These are phyloP conservation scores for Astraeus odoratus DNA, from an alignment of 768 basidiomycete species.

Conservation along the genomic window DNA sequence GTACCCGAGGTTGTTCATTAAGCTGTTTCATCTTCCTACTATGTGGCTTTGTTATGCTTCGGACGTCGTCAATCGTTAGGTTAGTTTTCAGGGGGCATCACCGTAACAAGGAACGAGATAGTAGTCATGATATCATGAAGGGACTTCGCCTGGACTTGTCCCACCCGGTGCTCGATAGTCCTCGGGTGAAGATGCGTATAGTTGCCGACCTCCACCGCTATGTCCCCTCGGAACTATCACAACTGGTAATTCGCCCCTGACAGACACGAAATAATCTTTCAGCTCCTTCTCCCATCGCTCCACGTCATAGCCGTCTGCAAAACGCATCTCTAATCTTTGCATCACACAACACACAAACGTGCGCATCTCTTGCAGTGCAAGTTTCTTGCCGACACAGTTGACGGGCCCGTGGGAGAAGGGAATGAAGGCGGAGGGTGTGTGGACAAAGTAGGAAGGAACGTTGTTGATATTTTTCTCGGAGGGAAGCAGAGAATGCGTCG, in stretches of 20 bases:
- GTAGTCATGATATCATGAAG: no score
- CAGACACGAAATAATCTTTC: constrained; percentile 33
- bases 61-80: no score
- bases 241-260: constrained; percentile 28
- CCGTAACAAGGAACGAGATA: no score
- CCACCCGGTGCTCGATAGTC: no score
- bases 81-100: no score
- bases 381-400: constrained; percentile 38
- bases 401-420: constrained; percentile 41
- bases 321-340: constrained; percentile 34
- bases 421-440: constrained; percentile 35
- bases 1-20: no score
- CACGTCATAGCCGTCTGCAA: constrained; percentile 32
- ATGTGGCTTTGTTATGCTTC: no score
- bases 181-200: no score
- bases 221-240: constrained; percentile 28
- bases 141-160: no score
- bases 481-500: background rate
- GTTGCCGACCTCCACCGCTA: no score
- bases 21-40: no score
- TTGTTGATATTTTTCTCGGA: background rate
- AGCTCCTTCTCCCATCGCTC: constrained; percentile 28
- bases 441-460: constrained; percentile 17
- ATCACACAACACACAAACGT: constrained; percentile 32
- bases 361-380: constrained; percentile 39